These are phyloP conservation scores for Stevia rebaudiana DNA, from an alignment of 140 eudicot species.

Conservation along the genomic window DNA sequence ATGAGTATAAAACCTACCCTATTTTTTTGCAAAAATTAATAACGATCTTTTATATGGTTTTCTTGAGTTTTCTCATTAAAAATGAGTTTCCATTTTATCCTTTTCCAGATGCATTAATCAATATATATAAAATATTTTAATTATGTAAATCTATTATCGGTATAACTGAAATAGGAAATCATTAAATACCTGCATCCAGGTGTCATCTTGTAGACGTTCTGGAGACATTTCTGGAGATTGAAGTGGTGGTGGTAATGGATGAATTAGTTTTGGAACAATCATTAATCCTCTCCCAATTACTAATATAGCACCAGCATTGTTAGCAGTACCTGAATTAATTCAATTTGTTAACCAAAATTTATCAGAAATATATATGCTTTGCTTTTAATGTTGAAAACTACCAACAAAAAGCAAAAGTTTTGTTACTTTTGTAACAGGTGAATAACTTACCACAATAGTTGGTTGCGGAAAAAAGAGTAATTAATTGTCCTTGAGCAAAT, in stretches of 20 bases:
- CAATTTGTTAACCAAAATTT: conserved; percentile 1
- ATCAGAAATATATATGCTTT: not conserved
- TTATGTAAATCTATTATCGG: not conserved
- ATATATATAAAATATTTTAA: too few relatives aligned
- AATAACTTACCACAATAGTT: conserved; percentile 77
- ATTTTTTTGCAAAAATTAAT: too few relatives aligned
- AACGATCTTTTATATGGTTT: too few relatives aligned
- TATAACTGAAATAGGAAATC: not conserved
- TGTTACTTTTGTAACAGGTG: not conserved
- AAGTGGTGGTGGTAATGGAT: conserved; percentile 89
- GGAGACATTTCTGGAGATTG: conserved; percentile 86
- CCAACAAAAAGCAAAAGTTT: not conserved
- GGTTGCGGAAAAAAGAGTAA: conserved; percentile 94
- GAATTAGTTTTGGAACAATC: conserved; percentile 86
- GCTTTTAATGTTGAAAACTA: not conserved
- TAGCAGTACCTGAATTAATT: conserved; percentile 68
- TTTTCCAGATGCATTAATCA: too few relatives aligned
- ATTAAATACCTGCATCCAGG: not conserved
- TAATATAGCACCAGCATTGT: conserved; percentile 94
- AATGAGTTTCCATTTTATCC: too few relatives aligned
- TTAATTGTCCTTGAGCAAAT: conserved; percentile 92
- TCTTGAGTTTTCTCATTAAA: too few relatives aligned
- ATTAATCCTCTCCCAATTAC: conserved; percentile 92
- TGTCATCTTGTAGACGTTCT: conserved; percentile 46
- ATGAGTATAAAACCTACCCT: too few relatives aligned